phyloP scores from a whole-genome alignment of 208 protist species.

The Trypanosoma avium region DNA sequence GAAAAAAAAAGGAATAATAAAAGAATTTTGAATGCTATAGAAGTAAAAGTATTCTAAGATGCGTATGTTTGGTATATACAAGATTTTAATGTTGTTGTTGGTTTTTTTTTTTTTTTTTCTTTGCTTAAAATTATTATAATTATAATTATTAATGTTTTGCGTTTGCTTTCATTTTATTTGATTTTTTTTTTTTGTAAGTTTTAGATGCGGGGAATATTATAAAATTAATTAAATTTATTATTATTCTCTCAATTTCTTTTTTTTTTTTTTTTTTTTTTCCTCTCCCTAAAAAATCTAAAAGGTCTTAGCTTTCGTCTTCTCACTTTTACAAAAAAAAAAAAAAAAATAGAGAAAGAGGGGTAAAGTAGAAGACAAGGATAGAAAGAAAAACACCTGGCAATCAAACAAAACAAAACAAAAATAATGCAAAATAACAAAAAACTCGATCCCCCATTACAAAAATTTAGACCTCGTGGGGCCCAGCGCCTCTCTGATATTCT shows the following conservation, averaged over 20 bases:
- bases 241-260: not conserved
- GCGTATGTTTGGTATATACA: too few relatives aligned
- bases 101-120: not conserved
- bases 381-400: not conserved
- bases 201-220: too few relatives aligned
- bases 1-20: not conserved
- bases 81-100: not conserved
- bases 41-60: not conserved
- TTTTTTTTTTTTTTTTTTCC: constrained; percentile 4
- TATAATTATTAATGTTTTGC: constrained; percentile 2
- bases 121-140: not conserved
- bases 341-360: constrained; percentile 5
- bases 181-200: constrained; percentile 10
- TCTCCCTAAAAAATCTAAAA: constrained; percentile 1
- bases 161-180: constrained; percentile 3
- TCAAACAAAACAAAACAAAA: too few relatives aligned
- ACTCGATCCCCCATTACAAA: constrained; percentile 28
- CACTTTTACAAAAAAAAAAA: not conserved
- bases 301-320: not conserved
- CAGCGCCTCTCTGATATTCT: constrained; percentile 48
- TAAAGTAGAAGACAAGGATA: not conserved
- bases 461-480: constrained; percentile 38
- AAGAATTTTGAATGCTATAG: not conserved
- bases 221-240: too few relatives aligned
- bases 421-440: constrained; percentile 13